Percentiles rank a stretch among this genome's conserved stretches.
Conservation (phyloP, 345 rosid genomes). For the Populus pruinosa region DNA sequence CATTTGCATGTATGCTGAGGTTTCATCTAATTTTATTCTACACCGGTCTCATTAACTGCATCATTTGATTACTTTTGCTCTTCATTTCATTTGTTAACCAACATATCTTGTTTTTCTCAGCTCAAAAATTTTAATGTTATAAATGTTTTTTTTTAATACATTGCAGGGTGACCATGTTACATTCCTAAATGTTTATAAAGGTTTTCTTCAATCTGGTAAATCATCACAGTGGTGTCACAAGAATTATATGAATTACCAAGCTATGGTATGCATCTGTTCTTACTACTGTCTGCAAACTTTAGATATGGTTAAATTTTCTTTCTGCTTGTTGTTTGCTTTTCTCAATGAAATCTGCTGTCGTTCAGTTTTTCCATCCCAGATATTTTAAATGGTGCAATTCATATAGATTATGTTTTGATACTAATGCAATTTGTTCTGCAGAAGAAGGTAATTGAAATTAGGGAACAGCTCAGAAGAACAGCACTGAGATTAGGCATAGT, state of each 20-base stretch:
- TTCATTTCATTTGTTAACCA: background rate
- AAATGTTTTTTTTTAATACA: background rate
- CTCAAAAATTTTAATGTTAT: background rate
- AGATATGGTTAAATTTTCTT: background rate
- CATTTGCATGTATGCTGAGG: background rate
- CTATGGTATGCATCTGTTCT: conserved; percentile 55
- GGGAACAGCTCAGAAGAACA: conserved; percentile 76
- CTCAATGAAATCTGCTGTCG: background rate
- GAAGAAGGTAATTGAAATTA: conserved; percentile 76
- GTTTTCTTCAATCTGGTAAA: conserved; percentile 80
- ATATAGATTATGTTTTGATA: background rate
- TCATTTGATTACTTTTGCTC: background rate
- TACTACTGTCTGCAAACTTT: conserved; percentile 7
- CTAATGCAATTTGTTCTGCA: conserved; percentile 24
- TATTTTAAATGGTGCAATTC: conserved; percentile 4
- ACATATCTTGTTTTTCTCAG: background rate
- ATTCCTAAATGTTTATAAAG: conserved; percentile 83
- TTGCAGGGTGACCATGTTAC: conserved; percentile 93
- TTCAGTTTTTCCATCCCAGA: conserved; percentile 3
- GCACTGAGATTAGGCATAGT: conserved; percentile 72
- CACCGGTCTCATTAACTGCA: background rate
- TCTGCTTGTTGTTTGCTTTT: background rate
- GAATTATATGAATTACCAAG: conserved; percentile 77
- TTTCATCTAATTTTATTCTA: background rate
- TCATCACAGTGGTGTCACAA: conserved; percentile 80